Base-by-base conservation (phyloP, 2,329 filamentous ascomycete genomes). In the Aspergillus novoparasiticus region DNA sequence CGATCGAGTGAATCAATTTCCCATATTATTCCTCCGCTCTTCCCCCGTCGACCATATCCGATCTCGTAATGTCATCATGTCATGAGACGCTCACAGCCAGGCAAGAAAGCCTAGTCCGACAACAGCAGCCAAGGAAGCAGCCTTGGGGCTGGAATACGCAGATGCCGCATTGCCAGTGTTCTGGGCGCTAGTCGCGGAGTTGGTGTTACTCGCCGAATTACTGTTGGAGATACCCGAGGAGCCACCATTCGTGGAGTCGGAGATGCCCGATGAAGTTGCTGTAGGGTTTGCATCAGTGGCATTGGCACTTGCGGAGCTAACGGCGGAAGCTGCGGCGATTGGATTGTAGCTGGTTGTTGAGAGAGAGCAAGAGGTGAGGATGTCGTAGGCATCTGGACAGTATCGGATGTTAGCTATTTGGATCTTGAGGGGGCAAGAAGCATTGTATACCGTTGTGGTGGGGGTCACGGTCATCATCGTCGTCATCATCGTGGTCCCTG, bases 281-380 rank as follows among this genome's bases (percentile, higher is more conserved):
- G 53, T 57, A 10, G 59, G 26, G 36, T 53, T 43, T 55, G 51
- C 10, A 28, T 41, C 14, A n/a, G 32, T 55, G 51, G 6, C 32
- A 55, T 19, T 30, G 11, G 58, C 11, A 8, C 30, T 50, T 11
- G 43, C 14, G 32, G 56, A 60, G 57, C 43, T 67, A 26, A 63
- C 43, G 48, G 60, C 66, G 2, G 65, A 61, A 11, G 72, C 72
- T 41, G 71, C 66, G 39, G 68, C 67, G 16, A 68, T 64, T 19
- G 73, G 46, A 39, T 68, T 68, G 58, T 71, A 76, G 23, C 67
- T 70, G 11, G 72, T 76, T 11, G 72, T 73, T 21, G 60, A 68
- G 32, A 75, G 63, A 11, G 59, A 60, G 66, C 74, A 76, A 28
- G 68, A 70, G 51, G 56, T 64, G n/a, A 75, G 69, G 34, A 76